phyloP scores from a whole-genome alignment of 2,329 filamentous ascomycete genomes.

The Phialophora tarda region DNA sequence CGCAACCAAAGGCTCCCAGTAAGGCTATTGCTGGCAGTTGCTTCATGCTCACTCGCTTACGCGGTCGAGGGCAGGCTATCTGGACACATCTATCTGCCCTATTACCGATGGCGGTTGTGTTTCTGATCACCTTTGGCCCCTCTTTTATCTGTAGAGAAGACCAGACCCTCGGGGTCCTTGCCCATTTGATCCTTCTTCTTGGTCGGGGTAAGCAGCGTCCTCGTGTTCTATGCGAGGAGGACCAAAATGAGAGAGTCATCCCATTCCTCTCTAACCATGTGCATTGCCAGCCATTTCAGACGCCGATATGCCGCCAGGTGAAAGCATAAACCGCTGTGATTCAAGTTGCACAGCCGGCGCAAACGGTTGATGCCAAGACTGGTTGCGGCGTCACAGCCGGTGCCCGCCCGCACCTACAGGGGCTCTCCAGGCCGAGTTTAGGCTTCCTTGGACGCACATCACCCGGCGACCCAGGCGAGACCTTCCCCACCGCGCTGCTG shows the following conservation, averaged over 20 bases:
- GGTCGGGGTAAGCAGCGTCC: slow-evolving; percentile 6
- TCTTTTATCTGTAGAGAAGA: background rate
- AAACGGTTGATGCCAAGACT: slow-evolving; percentile 15
- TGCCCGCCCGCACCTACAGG: slow-evolving; percentile 1
- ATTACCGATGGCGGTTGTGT: background rate
- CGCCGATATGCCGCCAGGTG: background rate
- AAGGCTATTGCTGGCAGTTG: background rate
- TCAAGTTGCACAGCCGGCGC: slow-evolving; percentile 6
- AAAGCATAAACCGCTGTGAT: slow-evolving; percentile 10
- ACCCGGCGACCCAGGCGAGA: slow-evolving; percentile 9
- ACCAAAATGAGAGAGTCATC: background rate
- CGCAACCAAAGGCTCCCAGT: slow-evolving; percentile 2
- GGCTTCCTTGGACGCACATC: slow-evolving; percentile 10
- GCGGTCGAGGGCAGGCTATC: slow-evolving; percentile 4
- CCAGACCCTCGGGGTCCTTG: background rate
- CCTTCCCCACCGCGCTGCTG: slow-evolving; percentile 10
- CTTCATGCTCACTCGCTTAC: slow-evolving; percentile 17
- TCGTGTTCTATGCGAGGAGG: background rate
- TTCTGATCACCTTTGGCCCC: slow-evolving; percentile 18
- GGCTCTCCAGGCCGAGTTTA: slow-evolving; percentile 3
- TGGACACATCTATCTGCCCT: slow-evolving; percentile 4
- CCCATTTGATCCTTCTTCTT: background rate
- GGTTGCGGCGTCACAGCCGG: slow-evolving; percentile 9
- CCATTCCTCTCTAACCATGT: background rate
- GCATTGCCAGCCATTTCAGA: background rate